phyloP scores from a whole-genome alignment of 31 red algal genomes.

The Asparagopsis taxiformis region DNA sequence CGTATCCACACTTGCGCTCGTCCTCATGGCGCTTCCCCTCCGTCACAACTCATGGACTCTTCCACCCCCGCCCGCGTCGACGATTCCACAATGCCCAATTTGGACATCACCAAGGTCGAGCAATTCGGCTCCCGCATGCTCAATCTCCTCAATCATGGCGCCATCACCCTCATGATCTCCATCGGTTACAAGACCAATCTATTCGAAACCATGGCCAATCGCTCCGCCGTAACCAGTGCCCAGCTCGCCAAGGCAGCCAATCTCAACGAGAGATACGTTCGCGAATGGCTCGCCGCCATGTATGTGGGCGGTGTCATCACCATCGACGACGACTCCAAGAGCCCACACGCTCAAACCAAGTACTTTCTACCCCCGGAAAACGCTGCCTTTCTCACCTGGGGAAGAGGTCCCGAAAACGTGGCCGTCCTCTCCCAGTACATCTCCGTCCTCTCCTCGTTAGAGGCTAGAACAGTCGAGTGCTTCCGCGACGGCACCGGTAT shows the following conservation, averaged over 20 bases:
- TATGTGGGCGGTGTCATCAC: slow-evolving; percentile 45
- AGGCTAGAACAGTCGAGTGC: slow-evolving; percentile 50
- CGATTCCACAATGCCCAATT: slow-evolving; percentile 6
- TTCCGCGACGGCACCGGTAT: slow-evolving; percentile 21
- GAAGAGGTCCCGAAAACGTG: slow-evolving; percentile 63
- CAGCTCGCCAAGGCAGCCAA: slow-evolving; percentile 28
- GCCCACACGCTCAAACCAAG: slow-evolving; percentile 1
- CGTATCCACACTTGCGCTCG: no score
- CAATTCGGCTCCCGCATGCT: slow-evolving; percentile 68
- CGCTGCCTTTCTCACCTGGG: slow-evolving; percentile 75
- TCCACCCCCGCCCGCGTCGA: no score
- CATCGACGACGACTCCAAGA: slow-evolving; percentile 16
- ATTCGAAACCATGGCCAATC: slow-evolving; percentile 55
- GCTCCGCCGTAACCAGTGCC: slow-evolving; percentile 24
- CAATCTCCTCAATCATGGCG: slow-evolving; percentile 43
- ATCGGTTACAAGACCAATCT: slow-evolving; percentile 55
- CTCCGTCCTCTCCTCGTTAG: slow-evolving; percentile 55
- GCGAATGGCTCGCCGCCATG: slow-evolving; percentile 74
- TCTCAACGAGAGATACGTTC: slow-evolving; percentile 58
- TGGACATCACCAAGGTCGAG: slow-evolving; percentile 44
- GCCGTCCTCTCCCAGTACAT: slow-evolving; percentile 64
- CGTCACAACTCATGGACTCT: no score
- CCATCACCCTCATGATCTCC: slow-evolving; percentile 49
- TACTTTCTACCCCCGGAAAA: slow-evolving; percentile 53
- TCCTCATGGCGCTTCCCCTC: no score